phyloP scores from a whole-genome alignment of 129 eudicot genomes.

The Tagetes patula region DNA sequence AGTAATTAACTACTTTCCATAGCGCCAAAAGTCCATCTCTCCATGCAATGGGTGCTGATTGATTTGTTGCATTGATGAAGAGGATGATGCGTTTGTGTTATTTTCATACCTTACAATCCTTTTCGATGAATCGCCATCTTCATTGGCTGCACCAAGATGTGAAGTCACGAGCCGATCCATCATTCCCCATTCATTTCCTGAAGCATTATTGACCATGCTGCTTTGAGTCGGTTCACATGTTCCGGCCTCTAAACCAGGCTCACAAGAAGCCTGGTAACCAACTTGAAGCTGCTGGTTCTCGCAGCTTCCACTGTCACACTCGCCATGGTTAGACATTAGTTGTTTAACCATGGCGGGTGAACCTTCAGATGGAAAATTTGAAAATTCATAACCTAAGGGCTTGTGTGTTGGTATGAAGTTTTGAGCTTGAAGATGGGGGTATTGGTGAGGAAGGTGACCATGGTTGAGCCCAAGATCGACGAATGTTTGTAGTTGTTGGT shows the following conservation, averaged over 20 bases:
- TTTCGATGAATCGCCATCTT: conserved; percentile 34
- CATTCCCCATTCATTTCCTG: conserved; percentile 60
- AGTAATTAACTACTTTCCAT: conserved; percentile 43
- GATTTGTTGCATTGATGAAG: conserved; percentile 53
- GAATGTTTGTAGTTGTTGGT: conserved; percentile 43
- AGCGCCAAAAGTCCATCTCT: conserved; percentile 85
- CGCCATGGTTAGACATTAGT: conserved; percentile 56
- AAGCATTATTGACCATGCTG: conserved; percentile 24
- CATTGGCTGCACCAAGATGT: conserved; percentile 28
- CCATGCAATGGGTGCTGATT: conserved; percentile 60
- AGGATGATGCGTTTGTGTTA: conserved; percentile 32
- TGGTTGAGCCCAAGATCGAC: conserved; percentile 63
- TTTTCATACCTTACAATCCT: conserved; percentile 39
- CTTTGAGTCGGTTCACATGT: conserved; percentile 39
- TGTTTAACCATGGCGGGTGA: conserved; percentile 52
- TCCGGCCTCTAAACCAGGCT: conserved; percentile 44
- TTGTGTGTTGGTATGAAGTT: conserved; percentile 49
- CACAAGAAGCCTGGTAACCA: conserved; percentile 35
- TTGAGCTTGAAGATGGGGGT: conserved; percentile 43
- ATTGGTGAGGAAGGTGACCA: conserved; percentile 39
- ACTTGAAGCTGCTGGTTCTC: conserved; percentile 42
- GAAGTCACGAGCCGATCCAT: conserved; percentile 47
- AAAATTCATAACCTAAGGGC: conserved; percentile 42
- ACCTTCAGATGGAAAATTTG: conserved; percentile 33
- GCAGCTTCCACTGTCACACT: conserved; percentile 56